These are phyloP conservation scores for Boletus sp. DNA, from an alignment of 768 basidiomycete species.

Conservation along the genomic window DNA sequence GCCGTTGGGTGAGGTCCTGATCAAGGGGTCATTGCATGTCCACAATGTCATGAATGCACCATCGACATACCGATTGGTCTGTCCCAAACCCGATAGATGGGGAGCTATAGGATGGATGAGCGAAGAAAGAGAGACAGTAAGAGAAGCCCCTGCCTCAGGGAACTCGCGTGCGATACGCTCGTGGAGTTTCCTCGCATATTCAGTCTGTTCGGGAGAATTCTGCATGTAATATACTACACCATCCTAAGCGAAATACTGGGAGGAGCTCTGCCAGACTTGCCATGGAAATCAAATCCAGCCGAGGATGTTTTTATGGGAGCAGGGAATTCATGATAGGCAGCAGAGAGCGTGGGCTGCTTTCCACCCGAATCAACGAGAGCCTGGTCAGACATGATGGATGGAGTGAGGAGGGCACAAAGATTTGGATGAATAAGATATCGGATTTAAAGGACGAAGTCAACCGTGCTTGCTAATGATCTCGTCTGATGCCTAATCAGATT, in stretches of 20 bases:
- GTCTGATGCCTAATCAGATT: too few relatives aligned
- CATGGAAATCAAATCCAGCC: too few relatives aligned
- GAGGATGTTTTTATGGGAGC: too few relatives aligned
- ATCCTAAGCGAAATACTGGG: not conserved
- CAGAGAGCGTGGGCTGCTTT: too few relatives aligned
- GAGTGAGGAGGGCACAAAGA: too few relatives aligned
- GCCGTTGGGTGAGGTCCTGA: slow-evolving; percentile 67
- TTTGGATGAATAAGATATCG: too few relatives aligned
- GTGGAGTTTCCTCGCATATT: slow-evolving; percentile 55
- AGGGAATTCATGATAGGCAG: too few relatives aligned
- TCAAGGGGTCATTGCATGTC: not conserved
- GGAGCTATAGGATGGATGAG: slow-evolving; percentile 40
- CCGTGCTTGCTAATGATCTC: too few relatives aligned
- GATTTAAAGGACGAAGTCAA: too few relatives aligned
- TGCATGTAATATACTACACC: slow-evolving; percentile 62
- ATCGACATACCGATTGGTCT: slow-evolving; percentile 50
- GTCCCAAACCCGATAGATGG: slow-evolving; percentile 63
- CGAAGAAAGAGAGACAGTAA: not conserved
- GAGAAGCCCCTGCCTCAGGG: slow-evolving; percentile 47
- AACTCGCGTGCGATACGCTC: slow-evolving; percentile 62
- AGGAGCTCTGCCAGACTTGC: too few relatives aligned
- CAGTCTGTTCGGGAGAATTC: slow-evolving; percentile 39
- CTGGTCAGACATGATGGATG: too few relatives aligned
- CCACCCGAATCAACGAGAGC: too few relatives aligned
- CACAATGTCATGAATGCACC: not conserved